A percentile compares a stretch with the other conserved stretches of the same genome.
Evolutionary conservation across 345 rosid species (phyloP).

Genomic region (Sisymbrium irio): DNA sequence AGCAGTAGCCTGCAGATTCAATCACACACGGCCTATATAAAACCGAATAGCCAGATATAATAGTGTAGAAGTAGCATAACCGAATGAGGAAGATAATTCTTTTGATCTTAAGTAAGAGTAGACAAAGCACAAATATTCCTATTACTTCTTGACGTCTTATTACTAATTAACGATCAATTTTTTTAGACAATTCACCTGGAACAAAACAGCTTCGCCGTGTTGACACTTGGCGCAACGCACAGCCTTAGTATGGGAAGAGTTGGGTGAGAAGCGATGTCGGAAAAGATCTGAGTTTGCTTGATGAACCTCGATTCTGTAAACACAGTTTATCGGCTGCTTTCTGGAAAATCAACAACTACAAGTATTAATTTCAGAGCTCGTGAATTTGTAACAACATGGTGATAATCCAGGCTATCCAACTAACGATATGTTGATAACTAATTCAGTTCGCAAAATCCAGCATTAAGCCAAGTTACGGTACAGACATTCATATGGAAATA

Average conservation of each 20-base stretch:
- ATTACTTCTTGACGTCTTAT: neutral
- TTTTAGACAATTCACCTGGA: conserved; percentile 53
- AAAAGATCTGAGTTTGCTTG: conserved; percentile 72
- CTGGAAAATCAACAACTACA: conserved; percentile 35
- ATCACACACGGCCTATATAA: neutral
- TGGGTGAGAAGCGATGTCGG: conserved; percentile 76
- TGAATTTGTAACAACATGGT: neutral
- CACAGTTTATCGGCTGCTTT: conserved; percentile 68
- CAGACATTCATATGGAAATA: neutral
- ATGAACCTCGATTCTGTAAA: conserved; percentile 70
- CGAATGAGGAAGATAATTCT: neutral
- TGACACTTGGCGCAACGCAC: conserved; percentile 53
- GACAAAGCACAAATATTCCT: neutral
- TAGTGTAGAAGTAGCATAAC: neutral
- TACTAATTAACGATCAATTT: neutral
- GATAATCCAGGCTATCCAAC: neutral
- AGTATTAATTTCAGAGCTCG: neutral
- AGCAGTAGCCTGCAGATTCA: conserved; percentile 59
- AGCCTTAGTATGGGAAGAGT: conserved; percentile 75
- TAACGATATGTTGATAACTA: neutral
- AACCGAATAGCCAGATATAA: neutral
- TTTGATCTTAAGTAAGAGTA: neutral
- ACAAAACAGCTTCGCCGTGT: conserved; percentile 73
- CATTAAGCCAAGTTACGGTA: neutral
- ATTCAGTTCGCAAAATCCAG: neutral